Evolutionary conservation across 2,329 filamentous ascomycete species (phyloP), one percentile per base, ranked within the genome.

Genomic region (Penicillium expansum): DNA sequence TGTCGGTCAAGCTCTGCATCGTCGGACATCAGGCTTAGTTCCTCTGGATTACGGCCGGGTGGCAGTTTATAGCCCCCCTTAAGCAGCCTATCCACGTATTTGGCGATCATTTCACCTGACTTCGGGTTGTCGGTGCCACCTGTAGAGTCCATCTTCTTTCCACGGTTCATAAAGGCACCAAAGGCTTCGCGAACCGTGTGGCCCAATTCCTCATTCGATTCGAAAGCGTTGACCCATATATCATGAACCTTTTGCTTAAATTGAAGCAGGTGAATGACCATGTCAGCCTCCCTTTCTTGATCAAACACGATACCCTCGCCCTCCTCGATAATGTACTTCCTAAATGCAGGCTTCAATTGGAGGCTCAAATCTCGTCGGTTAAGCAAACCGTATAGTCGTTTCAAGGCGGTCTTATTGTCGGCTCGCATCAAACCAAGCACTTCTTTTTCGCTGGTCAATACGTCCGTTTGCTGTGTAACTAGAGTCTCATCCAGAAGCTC

Each of bases 71-170:
- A 82, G 1, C 94, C 95, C 48, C 91, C 91, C 54, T 92, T 87
- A 32, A 99, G 82, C 20, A 99, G 80, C 77, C 89, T 82, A 74
- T 99, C 94, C 60, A 99, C 89, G 67, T 97, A 92, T 75, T 97
- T 97, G 30, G 94, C 95, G 65, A 97, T 95, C 92, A 97, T 96
- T 78, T 99, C 94, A 48, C 93, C 94, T 14, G 96, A 91, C 79
- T 96, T 97, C 18, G 92, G 91, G 55, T 92, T 95, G 55, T 92
- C 88, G 0, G 90, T 91, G 50, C 86, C 85, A 84, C 89, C 93
- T 5, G 85, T 87, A 5, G 86, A 80, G 8, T 84, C 82, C 1
- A 84, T 86, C 69, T 87, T 89, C 69, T 88, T 88, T 4, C 82
- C 84, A 72, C 94, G 90, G 73, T 99, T 99, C 81, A 99, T 96